Evolutionary conservation across 441 rosid species (phyloP).

Genomic region (Populus tomentosa): DNA sequence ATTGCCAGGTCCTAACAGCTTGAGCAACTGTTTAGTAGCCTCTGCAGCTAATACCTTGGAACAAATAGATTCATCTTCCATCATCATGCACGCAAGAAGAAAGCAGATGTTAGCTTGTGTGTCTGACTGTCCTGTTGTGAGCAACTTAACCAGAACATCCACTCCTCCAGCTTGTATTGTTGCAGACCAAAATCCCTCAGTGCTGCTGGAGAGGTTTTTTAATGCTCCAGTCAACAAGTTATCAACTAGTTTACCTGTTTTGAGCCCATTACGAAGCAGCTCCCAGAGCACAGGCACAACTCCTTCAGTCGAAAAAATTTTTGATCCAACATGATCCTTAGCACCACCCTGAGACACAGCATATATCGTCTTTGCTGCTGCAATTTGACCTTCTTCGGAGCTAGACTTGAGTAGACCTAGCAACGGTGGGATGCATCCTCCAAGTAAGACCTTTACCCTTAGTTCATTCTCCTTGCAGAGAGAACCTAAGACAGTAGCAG

Average conservation of each 20-base stretch:
- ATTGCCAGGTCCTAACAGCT: constrained; percentile 90
- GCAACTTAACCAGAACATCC: constrained; percentile 95
- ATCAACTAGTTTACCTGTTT: constrained; percentile 81
- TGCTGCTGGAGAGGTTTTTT: constrained; percentile 83
- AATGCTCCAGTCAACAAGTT: constrained; percentile 93
- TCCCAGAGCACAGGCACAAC: constrained; percentile 98
- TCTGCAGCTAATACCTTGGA: constrained; percentile 81
- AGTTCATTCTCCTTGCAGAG: constrained; percentile 99
- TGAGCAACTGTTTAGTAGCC: constrained; percentile 86
- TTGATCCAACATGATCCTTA: constrained; percentile 97
- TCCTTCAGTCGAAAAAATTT: constrained; percentile 99
- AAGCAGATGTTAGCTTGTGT: constrained; percentile 89
- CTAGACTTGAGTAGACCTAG: constrained; percentile 98
- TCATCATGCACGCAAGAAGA: constrained; percentile 97
- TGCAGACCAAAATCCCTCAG: constrained; percentile 94
- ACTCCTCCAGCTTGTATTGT: constrained; percentile 96
- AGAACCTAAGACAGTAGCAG: constrained; percentile 94
- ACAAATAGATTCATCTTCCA: constrained; percentile 91
- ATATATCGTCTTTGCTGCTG: constrained; percentile 94
- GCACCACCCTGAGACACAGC: constrained; percentile 98
- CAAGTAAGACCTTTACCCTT: constrained; percentile 96
- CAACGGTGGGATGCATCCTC: constrained; percentile 99
- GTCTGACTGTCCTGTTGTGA: constrained; percentile 73
- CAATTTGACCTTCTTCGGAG: constrained; percentile 96
- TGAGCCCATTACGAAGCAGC: constrained; percentile 69